Evolutionary conservation across 2,329 filamentous ascomycete species (phyloP).

Genomic region (Drechslerella coelobrocha): DNA sequence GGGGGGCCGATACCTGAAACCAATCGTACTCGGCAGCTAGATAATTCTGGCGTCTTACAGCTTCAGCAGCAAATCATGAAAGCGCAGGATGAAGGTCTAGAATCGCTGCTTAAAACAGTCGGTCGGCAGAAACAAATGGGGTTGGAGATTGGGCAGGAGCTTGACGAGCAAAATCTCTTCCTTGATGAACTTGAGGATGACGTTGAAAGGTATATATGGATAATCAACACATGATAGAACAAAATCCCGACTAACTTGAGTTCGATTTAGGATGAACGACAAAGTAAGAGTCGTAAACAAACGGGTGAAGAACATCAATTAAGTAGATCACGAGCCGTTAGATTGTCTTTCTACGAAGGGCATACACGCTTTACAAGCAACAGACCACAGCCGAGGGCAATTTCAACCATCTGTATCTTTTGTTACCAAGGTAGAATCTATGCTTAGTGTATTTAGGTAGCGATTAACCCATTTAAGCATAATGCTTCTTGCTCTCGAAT

Average conservation of each 20-base stretch:
- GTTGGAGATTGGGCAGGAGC: conserved; percentile 74
- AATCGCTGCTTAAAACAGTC: conserved; percentile 72
- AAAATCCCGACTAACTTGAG: neutral
- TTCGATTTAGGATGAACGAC: conserved; percentile 22
- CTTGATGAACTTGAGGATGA: conserved; percentile 72
- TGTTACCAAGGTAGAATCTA: no score
- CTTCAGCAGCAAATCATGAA: conserved; percentile 76
- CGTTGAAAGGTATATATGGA: conserved; percentile 60
- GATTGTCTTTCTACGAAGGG: neutral
- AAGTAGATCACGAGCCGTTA: neutral
- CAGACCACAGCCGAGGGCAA: no score
- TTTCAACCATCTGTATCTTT: no score
- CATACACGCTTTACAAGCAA: no score
- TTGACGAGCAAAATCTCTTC: conserved; percentile 74
- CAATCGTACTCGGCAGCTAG: conserved; percentile 75
- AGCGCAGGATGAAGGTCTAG: conserved; percentile 76
- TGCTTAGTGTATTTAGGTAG: no score
- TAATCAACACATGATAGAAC: no score
- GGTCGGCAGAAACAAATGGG: conserved; percentile 79
- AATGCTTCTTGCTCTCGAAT: neutral
- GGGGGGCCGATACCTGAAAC: conserved; percentile 77
- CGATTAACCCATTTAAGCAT: no score
- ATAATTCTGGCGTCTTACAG: conserved; percentile 76
- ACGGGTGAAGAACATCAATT: conserved; percentile 41
- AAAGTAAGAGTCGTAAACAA: conserved; percentile 46